These are phyloP conservation scores for Fusarium luffae DNA, from an alignment of 2,329 filamentous ascomycete genomes.

Conservation along the genomic window DNA sequence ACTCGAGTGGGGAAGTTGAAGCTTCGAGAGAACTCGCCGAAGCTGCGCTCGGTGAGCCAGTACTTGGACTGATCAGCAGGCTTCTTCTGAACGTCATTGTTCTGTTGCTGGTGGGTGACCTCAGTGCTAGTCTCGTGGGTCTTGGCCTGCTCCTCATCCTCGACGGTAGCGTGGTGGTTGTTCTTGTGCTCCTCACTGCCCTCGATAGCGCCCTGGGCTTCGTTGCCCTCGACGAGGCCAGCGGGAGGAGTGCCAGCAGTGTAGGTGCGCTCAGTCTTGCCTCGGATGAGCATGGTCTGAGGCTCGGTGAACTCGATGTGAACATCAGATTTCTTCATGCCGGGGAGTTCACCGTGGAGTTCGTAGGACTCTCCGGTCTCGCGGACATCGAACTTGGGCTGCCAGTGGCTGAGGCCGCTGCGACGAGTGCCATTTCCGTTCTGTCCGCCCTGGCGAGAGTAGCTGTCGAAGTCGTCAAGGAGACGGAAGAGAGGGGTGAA, in stretches of 20 bases:
- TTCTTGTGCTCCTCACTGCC: conserved; percentile 52
- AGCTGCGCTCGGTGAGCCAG: conserved; percentile 75
- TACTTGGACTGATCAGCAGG: conserved; percentile 65
- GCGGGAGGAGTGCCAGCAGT: conserved; percentile 64
- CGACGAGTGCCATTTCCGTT: conserved; percentile 37
- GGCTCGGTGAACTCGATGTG: conserved; percentile 82
- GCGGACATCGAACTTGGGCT: conserved; percentile 81
- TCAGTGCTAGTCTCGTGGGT: conserved; percentile 38
- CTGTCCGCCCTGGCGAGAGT: conserved; percentile 55
- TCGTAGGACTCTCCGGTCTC: conserved; percentile 77
- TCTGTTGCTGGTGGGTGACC: conserved; percentile 41
- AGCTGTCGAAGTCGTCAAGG: conserved; percentile 71
- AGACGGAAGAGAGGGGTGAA: conserved; percentile 72
- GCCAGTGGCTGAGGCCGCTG: conserved; percentile 65
- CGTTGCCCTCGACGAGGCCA: conserved; percentile 59
- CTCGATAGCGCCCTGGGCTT: conserved; percentile 55
- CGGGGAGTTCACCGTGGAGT: conserved; percentile 83
- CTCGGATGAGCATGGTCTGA: conserved; percentile 77
- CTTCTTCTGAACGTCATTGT: conserved; percentile 48
- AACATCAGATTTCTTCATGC: conserved; percentile 78
- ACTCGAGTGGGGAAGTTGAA: conserved; percentile 75
- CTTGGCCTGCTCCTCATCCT: conserved; percentile 61
- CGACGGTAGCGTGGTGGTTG: conserved; percentile 70
- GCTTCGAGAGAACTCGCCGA: conserved; percentile 74
- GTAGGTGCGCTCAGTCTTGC: conserved; percentile 73